phyloP scores from a whole-genome alignment of 139 green algal genomes.

The Yamagishiella unicocca region DNA sequence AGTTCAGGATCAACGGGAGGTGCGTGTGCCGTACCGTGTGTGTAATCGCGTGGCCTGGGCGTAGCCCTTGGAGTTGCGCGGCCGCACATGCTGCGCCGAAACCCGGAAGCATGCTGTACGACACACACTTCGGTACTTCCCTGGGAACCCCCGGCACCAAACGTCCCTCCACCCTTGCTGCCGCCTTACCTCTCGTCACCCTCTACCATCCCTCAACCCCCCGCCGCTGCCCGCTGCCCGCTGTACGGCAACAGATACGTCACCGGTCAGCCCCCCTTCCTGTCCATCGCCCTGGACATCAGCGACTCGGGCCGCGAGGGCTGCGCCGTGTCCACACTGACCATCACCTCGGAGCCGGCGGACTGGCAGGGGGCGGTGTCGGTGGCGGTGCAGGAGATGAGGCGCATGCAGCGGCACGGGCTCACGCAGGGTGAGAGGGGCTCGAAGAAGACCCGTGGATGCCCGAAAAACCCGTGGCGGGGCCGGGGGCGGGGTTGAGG shows the following conservation, averaged over 20 bases:
- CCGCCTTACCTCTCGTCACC: too few species aligned
- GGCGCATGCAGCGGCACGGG: conserved; percentile 90
- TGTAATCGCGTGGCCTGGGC: too few species aligned
- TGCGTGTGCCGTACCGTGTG: conserved; percentile 48
- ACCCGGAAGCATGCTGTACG: too few species aligned
- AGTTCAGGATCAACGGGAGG: conserved; percentile 92
- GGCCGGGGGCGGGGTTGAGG: too few species aligned
- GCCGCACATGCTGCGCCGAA: too few species aligned
- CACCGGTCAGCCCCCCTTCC: conserved; percentile 80
- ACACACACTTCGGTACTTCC: too few species aligned
- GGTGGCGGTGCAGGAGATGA: conserved; percentile 85
- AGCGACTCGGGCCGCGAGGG: conserved; percentile 92
- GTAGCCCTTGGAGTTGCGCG: too few species aligned
- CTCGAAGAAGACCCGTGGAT: too few species aligned
- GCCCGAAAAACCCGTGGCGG: too few species aligned
- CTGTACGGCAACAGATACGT: conserved; percentile 56
- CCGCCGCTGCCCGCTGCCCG: not conserved
- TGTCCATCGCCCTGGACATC: conserved; percentile 93
- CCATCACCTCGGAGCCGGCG: conserved; percentile 90
- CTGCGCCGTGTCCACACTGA: conserved; percentile 95
- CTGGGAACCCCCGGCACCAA: not conserved
- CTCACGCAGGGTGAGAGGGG: conserved; percentile 76
- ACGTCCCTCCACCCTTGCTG: not conserved
- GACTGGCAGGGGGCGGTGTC: conserved; percentile 87
- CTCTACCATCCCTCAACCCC: not conserved